Conservation (phyloP, 768 basidiomycete genomes). For the Rhizopogon vinicolor region DNA sequence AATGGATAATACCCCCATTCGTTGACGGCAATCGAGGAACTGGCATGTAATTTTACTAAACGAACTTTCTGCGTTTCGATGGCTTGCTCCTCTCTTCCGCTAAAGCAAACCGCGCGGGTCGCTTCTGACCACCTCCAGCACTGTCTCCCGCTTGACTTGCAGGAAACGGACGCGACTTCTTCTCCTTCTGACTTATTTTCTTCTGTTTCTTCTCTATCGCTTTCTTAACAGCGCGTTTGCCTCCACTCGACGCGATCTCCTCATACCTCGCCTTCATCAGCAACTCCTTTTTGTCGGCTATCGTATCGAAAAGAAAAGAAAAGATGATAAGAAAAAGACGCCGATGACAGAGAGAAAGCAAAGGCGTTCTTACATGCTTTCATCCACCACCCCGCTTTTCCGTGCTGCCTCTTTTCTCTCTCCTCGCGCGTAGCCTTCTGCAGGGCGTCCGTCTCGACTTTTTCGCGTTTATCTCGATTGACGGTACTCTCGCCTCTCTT, state of each 20-base stretch:
- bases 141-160: constrained; percentile 11
- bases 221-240: constrained; percentile 78
- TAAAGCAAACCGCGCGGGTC: constrained; percentile 6
- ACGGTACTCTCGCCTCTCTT: constrained; percentile 76
- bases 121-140: constrained; percentile 9
- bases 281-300: constrained; percentile 77
- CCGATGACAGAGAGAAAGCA: neutral
- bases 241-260: constrained; percentile 70
- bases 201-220: constrained; percentile 87
- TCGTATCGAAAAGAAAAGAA: neutral
- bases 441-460: constrained; percentile 68
- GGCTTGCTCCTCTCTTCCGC: constrained; percentile 6
- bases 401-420: constrained; percentile 57
- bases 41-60: neutral
- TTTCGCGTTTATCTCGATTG: constrained; percentile 65
- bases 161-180: constrained; percentile 71
- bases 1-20: neutral
- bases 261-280: constrained; percentile 75
- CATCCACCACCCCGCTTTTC: constrained; percentile 84
- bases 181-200: constrained; percentile 86
- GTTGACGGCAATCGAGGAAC: neutral
- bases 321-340: neutral
- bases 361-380: constrained; percentile 58
- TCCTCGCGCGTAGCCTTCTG: constrained; percentile 40
- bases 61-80: constrained; percentile 20